These are phyloP conservation scores for Pichia phayaonensis DNA, from an alignment of 805 yeast genomes.

Conservation along the genomic window DNA sequence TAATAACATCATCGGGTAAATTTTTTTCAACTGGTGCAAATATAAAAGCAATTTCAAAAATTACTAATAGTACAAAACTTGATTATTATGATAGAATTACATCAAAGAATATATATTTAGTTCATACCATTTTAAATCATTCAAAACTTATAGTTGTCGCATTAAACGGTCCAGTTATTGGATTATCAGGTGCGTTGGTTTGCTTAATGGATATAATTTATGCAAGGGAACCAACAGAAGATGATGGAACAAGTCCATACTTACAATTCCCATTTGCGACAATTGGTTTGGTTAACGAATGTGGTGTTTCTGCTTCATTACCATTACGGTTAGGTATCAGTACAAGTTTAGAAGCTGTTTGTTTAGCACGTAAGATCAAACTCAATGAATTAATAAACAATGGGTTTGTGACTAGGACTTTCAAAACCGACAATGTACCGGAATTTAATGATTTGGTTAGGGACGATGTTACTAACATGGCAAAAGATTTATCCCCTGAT, in stretches of 20 bases:
- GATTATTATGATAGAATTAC: constrained; percentile 28
- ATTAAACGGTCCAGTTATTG: constrained; percentile 83
- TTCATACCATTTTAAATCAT: constrained; percentile 64
- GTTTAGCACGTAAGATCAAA: constrained; percentile 57
- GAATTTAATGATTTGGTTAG: constrained; percentile 37
- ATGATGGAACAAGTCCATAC: constrained; percentile 18
- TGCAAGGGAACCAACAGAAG: constrained; percentile 25
- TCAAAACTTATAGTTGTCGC: constrained; percentile 63
- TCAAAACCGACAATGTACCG: constrained; percentile 29
- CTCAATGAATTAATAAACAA: constrained; percentile 48
- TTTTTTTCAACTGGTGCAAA: constrained; percentile 86
- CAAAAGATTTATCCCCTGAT: constrained; percentile 38
- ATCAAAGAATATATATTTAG: constrained; percentile 62
- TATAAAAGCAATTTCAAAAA: constrained; percentile 33
- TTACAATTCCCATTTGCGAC: constrained; percentile 73
- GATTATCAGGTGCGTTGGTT: constrained; percentile 66
- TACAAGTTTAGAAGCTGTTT: constrained; percentile 62
- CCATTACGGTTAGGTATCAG: constrained; percentile 66
- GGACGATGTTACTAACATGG: constrained; percentile 28
- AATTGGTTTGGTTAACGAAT: constrained; percentile 78
- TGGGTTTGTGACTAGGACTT: constrained; percentile 59
- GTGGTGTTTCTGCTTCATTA: constrained; percentile 63
- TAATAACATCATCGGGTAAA: constrained; percentile 63
- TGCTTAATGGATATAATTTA: constrained; percentile 73
- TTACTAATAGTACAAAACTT: constrained; percentile 15